phyloP scores from a whole-genome alignment of 225 moss, liverwort and hornwort species.

The Polytrichum commune region DNA sequence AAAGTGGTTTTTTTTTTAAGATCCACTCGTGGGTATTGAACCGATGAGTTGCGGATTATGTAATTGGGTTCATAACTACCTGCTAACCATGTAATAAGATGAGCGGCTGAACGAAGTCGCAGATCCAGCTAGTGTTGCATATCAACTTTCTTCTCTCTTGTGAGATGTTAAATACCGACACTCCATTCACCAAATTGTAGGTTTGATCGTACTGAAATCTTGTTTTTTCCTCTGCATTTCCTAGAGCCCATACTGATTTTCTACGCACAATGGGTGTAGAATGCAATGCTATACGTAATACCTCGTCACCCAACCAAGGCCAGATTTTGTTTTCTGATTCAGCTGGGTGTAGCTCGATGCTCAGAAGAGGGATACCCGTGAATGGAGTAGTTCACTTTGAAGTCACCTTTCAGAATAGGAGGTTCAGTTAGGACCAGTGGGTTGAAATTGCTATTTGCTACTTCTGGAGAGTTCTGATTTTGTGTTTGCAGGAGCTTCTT shows the following conservation, averaged over 20 bases:
- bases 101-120: not conserved
- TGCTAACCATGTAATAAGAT: not conserved
- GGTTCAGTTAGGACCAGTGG: too few species aligned
- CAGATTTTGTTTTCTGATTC: conserved; percentile 3
- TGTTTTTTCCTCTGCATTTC: conserved; percentile 20
- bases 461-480: too few species aligned
- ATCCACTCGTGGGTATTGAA: too few species aligned
- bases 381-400: too few species aligned
- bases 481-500: conserved; percentile 67
- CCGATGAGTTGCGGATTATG: too few species aligned
- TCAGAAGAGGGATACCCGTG: conserved; percentile 11
- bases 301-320: conserved; percentile 15
- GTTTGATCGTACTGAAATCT: too few species aligned
- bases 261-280: conserved; percentile 55
- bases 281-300: conserved; percentile 40
- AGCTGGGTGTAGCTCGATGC: conserved; percentile 10
- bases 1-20: too few species aligned
- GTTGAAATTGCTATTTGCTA: too few species aligned
- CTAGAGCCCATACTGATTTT: conserved; percentile 56
- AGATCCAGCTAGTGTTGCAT: not conserved
- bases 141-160: not conserved
- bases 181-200: too few species aligned
- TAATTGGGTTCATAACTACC: conserved; percentile 1
- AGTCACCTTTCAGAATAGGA: too few species aligned
- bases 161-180: conserved; percentile 10